Base-by-base conservation (phyloP, 2,329 filamentous ascomycete species). In the Sporothrix schenckii region DNA sequence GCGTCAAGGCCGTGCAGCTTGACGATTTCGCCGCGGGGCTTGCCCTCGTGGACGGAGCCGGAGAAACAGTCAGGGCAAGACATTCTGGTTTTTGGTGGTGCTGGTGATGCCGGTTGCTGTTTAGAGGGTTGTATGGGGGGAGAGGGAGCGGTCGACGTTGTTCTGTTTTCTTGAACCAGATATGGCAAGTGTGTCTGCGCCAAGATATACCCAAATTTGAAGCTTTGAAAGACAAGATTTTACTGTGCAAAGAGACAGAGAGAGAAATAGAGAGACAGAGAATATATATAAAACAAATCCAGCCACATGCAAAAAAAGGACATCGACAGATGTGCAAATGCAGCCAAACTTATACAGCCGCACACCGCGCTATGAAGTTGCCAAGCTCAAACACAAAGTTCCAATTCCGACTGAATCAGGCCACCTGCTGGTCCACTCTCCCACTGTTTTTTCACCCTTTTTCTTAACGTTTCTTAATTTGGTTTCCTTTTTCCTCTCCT, bases 1-100 rank as follows among this genome's bases (percentile, higher is more conserved):
- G 81, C 80, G 49, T 82, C 76, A 4, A 86, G 78, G 30, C 82
- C 83, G 73, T 87, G 83, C 21, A 87, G 73, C 24, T 79, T 81
- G 70, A 79, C 79, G 66, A 80, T 77, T n/a, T 77, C 78, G 41
- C 85, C 85, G 7, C 78, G 80, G 4, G 85, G 83, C 5, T 76
- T 75, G 60, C 81, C 83, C 1, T 80, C 75, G 74, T 85, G 82
- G 52, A 84, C 75, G 50, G 76, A 76, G 72, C 85, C 85, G n/a
- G 75, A 75, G 76, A 85, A 85, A 73, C 85, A 86, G 69, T 79
- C 78, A 7, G 78, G 75, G 68, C 79, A 81, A 5, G 79, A 78
- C 80, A 81, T 73, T 10, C 16, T 44, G 41, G 4, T 24, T 24
- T 24, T 24, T 24, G 1, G 44, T 16, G 44, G 44, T 6, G 24